Percentiles rank a stretch among this genome's conserved stretches.
Conservation (phyloP, 305 asterid genomes). For the Andrographis paniculata region DNA sequence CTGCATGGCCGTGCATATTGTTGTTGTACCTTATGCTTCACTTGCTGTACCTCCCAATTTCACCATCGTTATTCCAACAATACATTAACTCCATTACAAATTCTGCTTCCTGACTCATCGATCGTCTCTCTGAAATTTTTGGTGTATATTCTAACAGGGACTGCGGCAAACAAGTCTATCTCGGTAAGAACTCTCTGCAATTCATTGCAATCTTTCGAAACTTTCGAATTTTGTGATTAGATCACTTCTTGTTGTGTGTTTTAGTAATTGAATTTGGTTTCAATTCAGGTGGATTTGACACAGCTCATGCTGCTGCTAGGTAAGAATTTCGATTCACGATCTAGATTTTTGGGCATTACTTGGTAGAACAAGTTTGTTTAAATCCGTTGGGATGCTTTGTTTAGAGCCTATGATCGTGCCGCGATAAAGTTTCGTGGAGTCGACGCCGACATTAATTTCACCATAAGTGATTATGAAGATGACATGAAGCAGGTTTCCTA, state of each 20-base stretch:
- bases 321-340: conserved; percentile 20
- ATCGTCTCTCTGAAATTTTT: conserved; percentile 16
- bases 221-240: background rate
- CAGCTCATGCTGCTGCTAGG: conserved; percentile 96
- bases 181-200: conserved; percentile 38
- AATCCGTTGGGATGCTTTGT: conserved; percentile 8
- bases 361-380: background rate
- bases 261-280: conserved; percentile 9
- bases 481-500: conserved; percentile 84
- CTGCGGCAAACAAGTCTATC: conserved; percentile 92
- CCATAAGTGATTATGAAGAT: conserved; percentile 63
- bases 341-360: background rate
- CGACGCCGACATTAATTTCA: conserved; percentile 90
- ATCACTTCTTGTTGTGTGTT: background rate
- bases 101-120: too few relatives aligned
- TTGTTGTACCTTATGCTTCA: conserved; percentile 6
- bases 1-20: conserved; percentile 30
- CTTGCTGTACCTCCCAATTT: background rate
- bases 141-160: conserved; percentile 58
- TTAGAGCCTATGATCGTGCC: conserved; percentile 90
- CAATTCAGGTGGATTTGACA: conserved; percentile 85
- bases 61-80: conserved; percentile 14
- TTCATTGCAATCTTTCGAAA: background rate
- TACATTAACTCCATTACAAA: too few relatives aligned
- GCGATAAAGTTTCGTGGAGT: conserved; percentile 92